Conservation (phyloP, 106 monocot species). For the Apostasia shenzhenica region DNA sequence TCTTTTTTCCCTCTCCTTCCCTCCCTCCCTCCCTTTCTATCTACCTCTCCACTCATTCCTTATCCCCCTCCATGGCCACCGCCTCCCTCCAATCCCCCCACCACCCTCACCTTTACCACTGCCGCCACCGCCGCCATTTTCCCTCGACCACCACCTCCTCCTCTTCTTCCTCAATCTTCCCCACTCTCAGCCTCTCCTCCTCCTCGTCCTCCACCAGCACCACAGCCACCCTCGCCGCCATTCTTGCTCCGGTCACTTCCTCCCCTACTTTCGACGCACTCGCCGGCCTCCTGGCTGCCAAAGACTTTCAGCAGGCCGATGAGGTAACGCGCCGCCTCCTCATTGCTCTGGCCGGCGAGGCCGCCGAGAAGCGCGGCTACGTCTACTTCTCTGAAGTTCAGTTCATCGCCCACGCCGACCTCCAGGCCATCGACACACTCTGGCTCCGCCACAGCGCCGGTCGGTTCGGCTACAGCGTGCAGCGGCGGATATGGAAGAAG, state of each 20-base stretch:
- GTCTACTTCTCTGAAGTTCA: constrained; percentile 98
- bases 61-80: constrained; percentile 3
- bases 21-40: not conserved
- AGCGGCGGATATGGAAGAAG: constrained; percentile 80
- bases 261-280: constrained; percentile 55
- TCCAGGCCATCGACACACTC: constrained; percentile 73
- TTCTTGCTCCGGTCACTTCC: constrained; percentile 7
- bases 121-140: constrained; percentile 15
- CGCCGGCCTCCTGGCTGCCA: constrained; percentile 37
- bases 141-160: constrained; percentile 20
- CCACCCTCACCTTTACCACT: constrained; percentile 30
- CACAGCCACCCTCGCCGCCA: constrained; percentile 15
- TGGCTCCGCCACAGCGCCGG: constrained; percentile 62
- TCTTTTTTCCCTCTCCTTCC: constrained; percentile 2
- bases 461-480: constrained; percentile 81
- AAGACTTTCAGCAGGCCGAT: constrained; percentile 73
- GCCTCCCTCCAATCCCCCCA: constrained; percentile 21
- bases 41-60: not conserved
- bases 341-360: constrained; percentile 73
- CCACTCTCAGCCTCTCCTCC: constrained; percentile 15
- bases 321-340: constrained; percentile 85
- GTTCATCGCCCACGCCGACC: constrained; percentile 59
- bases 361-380: constrained; percentile 76
- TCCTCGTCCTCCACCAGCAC: constrained; percentile 14
- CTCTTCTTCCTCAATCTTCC: constrained; percentile 13